Evolutionary conservation across 176 grass and related monocot genomes (phyloP), one percentile per base, ranked within the genome.

Genomic region (Dactylis glomerata): DNA sequence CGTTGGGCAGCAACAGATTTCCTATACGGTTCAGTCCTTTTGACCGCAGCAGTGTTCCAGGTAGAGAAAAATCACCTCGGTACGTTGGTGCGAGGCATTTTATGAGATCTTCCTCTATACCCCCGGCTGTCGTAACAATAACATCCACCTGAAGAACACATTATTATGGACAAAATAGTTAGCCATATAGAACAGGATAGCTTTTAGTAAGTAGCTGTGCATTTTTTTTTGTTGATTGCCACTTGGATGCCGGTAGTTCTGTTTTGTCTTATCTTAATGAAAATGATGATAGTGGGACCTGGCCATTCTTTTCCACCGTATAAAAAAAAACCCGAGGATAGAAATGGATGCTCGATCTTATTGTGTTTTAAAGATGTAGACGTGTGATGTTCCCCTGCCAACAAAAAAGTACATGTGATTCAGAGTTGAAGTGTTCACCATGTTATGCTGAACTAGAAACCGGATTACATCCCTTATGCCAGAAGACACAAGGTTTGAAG

Each of bases 21-120:
- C 95, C 92, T 66, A 97, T 97, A 16, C 92, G 86, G 83, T 97
- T 97, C 69, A 97, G 76, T 68, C 90, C 95, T 83, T 97, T 97
- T 17, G 95, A 94, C 49, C 95, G 88, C 40, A 97, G 50, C 10
- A 81, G 36, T 30, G 51, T 57, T 68, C 95, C 95, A 49, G 90
- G 90, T 78, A 94, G 74, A 77, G 90, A 91, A 79, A 97, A 97
- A 15, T 97, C 90, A 75, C 95, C 95, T 87, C 84, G 84, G 41
- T 88, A 97, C 36, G 92, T 97, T 22, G 90, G 88, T 30, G 90
- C 92, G 16, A 97, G 87, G 64, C 95, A 97, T 80, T 97, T 97
- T 51, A 97, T 97, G 37, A 97, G 83, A 76, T 97, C 95, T 82
- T 97, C 92, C 89, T 97, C 92, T 87, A 97, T 94, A 34, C 95